phyloP scores from a whole-genome alignment of 345 rosid genomes.

The Populus alba region DNA sequence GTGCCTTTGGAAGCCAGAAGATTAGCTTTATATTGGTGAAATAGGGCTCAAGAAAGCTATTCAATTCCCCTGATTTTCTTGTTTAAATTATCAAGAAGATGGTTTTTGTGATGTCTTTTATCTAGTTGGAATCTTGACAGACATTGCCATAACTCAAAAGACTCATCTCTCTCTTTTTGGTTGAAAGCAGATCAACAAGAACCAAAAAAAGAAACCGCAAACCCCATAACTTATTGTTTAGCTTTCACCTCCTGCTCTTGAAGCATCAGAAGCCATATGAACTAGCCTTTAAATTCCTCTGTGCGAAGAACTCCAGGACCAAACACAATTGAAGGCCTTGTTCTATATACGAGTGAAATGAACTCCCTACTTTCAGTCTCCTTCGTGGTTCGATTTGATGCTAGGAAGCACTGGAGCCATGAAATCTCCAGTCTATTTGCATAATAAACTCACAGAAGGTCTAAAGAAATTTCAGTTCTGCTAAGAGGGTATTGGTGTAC shows the following conservation, averaged over 20 bases:
- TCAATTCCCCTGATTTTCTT: not conserved
- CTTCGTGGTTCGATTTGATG: constrained; percentile 45
- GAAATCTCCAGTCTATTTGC: constrained; percentile 16
- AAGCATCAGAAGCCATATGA: not conserved
- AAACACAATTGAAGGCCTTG: constrained; percentile 5
- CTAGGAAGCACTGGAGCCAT: constrained; percentile 6
- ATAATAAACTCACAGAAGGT: constrained; percentile 12
- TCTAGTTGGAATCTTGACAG: constrained; percentile 32
- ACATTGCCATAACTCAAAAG: constrained; percentile 10
- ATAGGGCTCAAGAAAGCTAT: no score
- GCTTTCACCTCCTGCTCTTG: not conserved
- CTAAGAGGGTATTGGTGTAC: not conserved
- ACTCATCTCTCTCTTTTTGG: constrained; percentile 7
- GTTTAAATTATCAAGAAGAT: constrained; percentile 7
- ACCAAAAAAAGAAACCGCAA: constrained; percentile 7
- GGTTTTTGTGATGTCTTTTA: constrained; percentile 21
- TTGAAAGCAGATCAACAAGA: constrained; percentile 25
- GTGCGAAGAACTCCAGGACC: not conserved
- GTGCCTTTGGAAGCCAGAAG: not conserved
- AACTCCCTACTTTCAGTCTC: constrained; percentile 37
- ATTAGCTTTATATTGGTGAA: not conserved
- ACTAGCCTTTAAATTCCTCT: constrained; percentile 7
- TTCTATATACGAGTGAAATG: constrained; percentile 23
- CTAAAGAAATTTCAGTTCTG: not conserved
- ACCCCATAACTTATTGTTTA: not conserved